These are phyloP conservation scores for Trichoderma endophyticum DNA, from an alignment of 2,329 filamentous ascomycete genomes.

Conservation along the genomic window DNA sequence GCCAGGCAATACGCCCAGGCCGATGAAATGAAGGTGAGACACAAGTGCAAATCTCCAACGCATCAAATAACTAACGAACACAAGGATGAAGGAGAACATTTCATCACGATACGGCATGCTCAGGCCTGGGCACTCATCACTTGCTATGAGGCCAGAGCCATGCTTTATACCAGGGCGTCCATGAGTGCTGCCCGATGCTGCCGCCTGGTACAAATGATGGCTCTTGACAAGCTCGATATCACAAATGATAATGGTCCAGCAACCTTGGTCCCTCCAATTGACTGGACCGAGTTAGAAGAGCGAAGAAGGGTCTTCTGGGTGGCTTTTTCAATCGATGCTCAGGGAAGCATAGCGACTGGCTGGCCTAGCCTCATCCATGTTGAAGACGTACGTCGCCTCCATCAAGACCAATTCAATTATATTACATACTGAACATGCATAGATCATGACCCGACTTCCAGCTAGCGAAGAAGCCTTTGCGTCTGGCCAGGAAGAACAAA, in stretches of 20 bases:
- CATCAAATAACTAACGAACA: not conserved
- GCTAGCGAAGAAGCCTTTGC: constrained; percentile 73
- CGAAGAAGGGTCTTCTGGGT: constrained; percentile 83
- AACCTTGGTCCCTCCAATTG: constrained; percentile 66
- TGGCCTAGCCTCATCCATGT: constrained; percentile 83
- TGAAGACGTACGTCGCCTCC: constrained; percentile 51
- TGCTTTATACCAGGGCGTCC: constrained; percentile 83
- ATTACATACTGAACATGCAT: not conserved
- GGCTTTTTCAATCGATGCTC: constrained; percentile 76
- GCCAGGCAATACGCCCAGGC: constrained; percentile 78
- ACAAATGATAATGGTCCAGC: constrained; percentile 65
- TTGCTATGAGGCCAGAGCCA: constrained; percentile 77
- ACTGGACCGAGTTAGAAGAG: constrained; percentile 76
- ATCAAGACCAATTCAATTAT: too few species aligned
- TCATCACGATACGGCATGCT: constrained; percentile 74
- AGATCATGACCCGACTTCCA: constrained; percentile 77
- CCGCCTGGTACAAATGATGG: constrained; percentile 78
- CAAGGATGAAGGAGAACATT: constrained; percentile 70
- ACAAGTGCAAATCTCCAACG: not conserved
- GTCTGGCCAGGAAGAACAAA: constrained; percentile 59
- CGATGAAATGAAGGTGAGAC: constrained; percentile 72
- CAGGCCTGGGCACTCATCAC: constrained; percentile 76
- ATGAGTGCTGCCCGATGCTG: constrained; percentile 73
- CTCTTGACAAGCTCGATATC: constrained; percentile 73
- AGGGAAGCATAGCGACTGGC: constrained; percentile 82